Evolutionary conservation across 2,329 filamentous ascomycete genomes (phyloP), one percentile per base, ranked within the genome.

Genomic region (Penicillium frequentans): DNA sequence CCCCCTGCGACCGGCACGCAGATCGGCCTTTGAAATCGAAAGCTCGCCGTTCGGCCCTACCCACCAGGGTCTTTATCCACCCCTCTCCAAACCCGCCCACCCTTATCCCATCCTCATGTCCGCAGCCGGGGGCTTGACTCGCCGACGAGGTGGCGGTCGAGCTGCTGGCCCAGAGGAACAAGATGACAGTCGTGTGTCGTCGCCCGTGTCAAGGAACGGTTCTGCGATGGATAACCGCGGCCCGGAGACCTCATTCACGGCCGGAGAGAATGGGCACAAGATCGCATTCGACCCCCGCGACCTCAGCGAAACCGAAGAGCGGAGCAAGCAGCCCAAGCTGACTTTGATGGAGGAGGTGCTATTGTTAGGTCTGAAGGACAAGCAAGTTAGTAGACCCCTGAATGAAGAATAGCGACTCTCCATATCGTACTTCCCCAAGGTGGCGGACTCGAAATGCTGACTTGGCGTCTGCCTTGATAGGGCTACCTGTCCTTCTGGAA

Each of bases 401-500:
- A 35, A 23, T 27, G 21, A 50, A 5, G 7, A 23, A 9, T 21
- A 13, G 26, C 16, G 23, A 26, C 14, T 26, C 23, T 9, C 37
- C 3, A 16, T 9, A 23, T 10, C 29, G 19, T 39, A 19, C 26
- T 39, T 3, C 27, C 23, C 13, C 21, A 37, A 26, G 24, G 24
- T 42, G 21, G 23, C 24, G 49, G 54, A 57, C 48, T 56, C 39
- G 54, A 53, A 56, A 57, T 48, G 62, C 68, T 72, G 62, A 73
- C 62, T 26, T 52, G 45, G 29, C 31, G 57, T 39, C 54, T 59
- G 33, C 27, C 35, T 52, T 29, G 35, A 52, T 73, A 96, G 92
- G 95, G 95, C 64, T 98, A 99, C 74, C 87, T 99, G 62, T 98
- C 93, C 29, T 99, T 99, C 79, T 99, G 95, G 95, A 99, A 99